phyloP scores from a whole-genome alignment of 495 filamentous ascomycete genomes.

The Cladorrhinum samala region DNA sequence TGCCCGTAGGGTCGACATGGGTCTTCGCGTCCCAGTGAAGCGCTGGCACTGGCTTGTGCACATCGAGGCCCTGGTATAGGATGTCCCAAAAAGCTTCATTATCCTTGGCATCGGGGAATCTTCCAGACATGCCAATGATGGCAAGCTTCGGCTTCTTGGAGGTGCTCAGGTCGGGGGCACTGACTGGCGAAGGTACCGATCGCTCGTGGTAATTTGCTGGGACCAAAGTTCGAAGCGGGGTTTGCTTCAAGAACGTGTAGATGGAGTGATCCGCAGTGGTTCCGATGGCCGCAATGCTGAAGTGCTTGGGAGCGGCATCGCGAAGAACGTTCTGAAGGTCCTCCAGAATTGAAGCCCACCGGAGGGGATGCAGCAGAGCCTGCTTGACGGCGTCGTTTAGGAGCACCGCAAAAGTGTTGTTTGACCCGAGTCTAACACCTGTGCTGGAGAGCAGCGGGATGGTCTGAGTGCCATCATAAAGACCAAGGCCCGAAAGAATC shows the following conservation, averaged over 20 bases:
- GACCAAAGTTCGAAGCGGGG: slow-evolving; percentile 13
- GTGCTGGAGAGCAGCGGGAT: not conserved
- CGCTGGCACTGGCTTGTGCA: slow-evolving; percentile 49
- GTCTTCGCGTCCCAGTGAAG: slow-evolving; percentile 67
- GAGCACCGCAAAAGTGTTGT: not conserved
- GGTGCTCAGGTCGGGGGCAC: slow-evolving; percentile 11
- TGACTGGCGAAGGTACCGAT: slow-evolving; percentile 20
- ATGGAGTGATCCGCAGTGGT: not conserved
- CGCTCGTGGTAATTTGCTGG: not conserved
- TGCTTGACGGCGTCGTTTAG: not conserved
- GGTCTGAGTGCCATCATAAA: slow-evolving; percentile 24
- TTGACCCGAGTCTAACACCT: not conserved
- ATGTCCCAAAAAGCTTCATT: slow-evolving; percentile 62
- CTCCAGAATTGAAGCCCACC: not conserved
- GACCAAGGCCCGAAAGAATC: slow-evolving; percentile 41
- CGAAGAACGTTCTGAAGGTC: not conserved
- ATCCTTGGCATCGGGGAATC: slow-evolving; percentile 58
- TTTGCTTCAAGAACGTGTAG: slow-evolving; percentile 15
- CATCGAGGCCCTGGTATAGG: slow-evolving; percentile 53
- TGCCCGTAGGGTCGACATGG: slow-evolving; percentile 65
- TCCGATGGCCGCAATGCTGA: not conserved
- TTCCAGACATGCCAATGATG: slow-evolving; percentile 66
- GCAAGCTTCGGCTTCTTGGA: slow-evolving; percentile 42
- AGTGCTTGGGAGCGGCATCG: not conserved
- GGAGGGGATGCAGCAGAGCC: not conserved